Base-by-base conservation (phyloP, 306 rosid genomes). In the Pyrus betulifolia region DNA sequence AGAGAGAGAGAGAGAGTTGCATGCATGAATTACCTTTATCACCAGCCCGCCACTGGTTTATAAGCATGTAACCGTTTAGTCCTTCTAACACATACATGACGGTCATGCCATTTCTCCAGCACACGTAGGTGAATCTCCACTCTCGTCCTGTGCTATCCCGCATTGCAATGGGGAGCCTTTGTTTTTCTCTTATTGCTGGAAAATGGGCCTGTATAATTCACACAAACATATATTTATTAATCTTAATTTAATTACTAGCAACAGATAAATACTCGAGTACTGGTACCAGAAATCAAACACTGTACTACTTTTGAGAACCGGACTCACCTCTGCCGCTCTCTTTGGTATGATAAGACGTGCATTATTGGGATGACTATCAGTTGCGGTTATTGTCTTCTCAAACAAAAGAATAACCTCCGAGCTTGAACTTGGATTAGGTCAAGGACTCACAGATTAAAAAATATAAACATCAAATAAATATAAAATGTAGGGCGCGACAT, bases 321-420 rank as follows among this genome's bases (percentile, higher is more conserved):
- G 77, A 83, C 83, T 83, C 71, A 79, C 87, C 82, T 80, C 76
- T 3, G 84, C 82, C 15, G 22, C 18, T 23, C 42, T 74, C 81
- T 60, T 76, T 55, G 84, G 82, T 65, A 76, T 23, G 58, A 80
- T 79, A 60, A 84, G 79, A 65, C 82, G 82, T 54, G 70, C 75
- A 35, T 19, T 71, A 71, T 49, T 76, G 70, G 3, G 33, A 62
- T 51, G 35, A 71, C 79, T 3, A n/a, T 80, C 87, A 69, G 71
- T 61, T 19, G 17, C 9, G 8, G 61, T 80, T 64, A 80, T 35
- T 12, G 66, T 11, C 66, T 84, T 84, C 67, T 72, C 79, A 60
- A 80, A 84, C 8, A 84, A 33, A 31, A 30, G 71, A 63, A 59
- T 28, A 11, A 64, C 25, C 28, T 11, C 54, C 35, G 74, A 69